These are phyloP conservation scores for Spinellus fusiger DNA, from an alignment of 192 early-diverging fungal species.

Conservation along the genomic window DNA sequence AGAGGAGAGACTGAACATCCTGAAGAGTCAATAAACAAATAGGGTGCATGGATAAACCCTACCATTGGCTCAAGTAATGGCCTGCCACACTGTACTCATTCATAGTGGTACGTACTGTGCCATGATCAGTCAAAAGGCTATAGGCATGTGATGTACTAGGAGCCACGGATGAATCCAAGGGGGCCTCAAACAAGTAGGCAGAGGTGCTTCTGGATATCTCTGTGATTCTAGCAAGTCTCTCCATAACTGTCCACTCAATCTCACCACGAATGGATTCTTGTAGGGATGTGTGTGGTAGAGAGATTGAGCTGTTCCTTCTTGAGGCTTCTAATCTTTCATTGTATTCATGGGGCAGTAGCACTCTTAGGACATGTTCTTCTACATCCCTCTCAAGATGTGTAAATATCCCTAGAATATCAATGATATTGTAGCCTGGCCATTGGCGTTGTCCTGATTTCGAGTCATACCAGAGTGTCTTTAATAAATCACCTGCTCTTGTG, in stretches of 20 bases:
- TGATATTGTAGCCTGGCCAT: conserved; percentile 24
- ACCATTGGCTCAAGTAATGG: conserved; percentile 65
- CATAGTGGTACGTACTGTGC: conserved; percentile 48
- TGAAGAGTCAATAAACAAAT: not conserved
- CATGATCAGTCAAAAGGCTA: conserved; percentile 41
- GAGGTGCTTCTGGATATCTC: conserved; percentile 60
- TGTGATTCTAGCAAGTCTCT: conserved; percentile 67
- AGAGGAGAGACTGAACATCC: not conserved
- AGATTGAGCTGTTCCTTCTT: not conserved
- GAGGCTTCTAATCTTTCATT: not conserved
- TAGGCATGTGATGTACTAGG: conserved; percentile 43
- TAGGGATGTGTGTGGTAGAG: not conserved
- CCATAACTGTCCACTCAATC: conserved; percentile 62
- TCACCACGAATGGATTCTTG: not conserved
- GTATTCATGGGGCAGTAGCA: not conserved
- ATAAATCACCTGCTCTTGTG: conserved; percentile 13
- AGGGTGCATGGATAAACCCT: conserved; percentile 3
- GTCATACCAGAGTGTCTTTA: conserved; percentile 22
- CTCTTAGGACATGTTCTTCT: not conserved
- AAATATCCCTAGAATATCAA: conserved; percentile 23
- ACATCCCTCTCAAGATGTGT: conserved; percentile 9
- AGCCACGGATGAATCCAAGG: conserved; percentile 45
- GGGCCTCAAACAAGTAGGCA: conserved; percentile 38
- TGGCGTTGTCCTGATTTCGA: not conserved
- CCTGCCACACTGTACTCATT: conserved; percentile 68